A percentile compares a stretch with the other conserved stretches of the same genome.
Conservation (phyloP, 1,139 yeast species). For the Diutina pseudorugosa region DNA sequence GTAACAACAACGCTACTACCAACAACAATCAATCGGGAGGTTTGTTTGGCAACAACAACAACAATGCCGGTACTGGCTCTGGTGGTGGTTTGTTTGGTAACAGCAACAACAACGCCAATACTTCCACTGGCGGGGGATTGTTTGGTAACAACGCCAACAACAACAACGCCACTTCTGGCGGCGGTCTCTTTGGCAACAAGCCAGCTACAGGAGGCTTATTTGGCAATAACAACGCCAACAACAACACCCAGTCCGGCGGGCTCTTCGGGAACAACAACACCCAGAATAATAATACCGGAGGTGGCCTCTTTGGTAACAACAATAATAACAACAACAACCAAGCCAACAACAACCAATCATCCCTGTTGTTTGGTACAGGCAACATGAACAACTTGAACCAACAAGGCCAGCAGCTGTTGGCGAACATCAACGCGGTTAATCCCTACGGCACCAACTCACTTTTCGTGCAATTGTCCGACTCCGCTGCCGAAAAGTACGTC, state of each 20-base stretch:
- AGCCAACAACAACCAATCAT: constrained; percentile 11
- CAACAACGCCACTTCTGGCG: not conserved
- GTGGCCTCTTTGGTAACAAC: constrained; percentile 3
- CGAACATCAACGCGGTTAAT: constrained; percentile 43
- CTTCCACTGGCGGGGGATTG: not conserved
- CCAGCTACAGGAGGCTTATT: not conserved
- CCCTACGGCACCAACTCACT: constrained; percentile 68
- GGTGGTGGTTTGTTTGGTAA: constrained; percentile 1
- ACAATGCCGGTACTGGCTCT: constrained; percentile 6
- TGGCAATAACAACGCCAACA: constrained; percentile 5
- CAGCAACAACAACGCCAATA: not conserved
- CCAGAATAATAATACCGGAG: not conserved
- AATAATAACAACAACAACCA: not conserved
- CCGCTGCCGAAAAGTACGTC: constrained; percentile 5
- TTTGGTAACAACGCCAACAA: not conserved
- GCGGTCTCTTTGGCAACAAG: constrained; percentile 4
- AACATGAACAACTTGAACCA: not conserved
- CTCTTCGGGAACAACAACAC: constrained; percentile 17
- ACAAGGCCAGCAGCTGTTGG: constrained; percentile 16
- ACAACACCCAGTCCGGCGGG: constrained; percentile 12
- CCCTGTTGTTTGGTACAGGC: constrained; percentile 2
- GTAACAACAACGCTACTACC: not conserved
- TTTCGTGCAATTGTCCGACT: constrained; percentile 15
- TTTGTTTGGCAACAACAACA: not conserved
- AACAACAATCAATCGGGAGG: constrained; percentile 5